Conservation (phyloP, 2,329 filamentous ascomycete genomes). For the Verticillium nubilum region DNA sequence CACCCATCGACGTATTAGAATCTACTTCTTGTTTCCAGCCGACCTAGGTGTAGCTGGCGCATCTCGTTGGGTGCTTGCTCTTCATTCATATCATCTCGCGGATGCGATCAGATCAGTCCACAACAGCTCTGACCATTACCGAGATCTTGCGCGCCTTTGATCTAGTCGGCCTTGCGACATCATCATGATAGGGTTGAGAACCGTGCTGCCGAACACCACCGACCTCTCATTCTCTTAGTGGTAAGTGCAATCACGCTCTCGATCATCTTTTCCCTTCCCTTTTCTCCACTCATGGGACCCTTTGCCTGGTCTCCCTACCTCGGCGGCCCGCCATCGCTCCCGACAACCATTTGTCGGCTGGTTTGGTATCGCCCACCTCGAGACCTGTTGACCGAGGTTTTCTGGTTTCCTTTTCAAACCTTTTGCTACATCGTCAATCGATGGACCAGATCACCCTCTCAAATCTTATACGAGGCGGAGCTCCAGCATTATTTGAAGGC, state of each 20-base stretch:
- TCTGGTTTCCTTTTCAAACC: too few relatives aligned
- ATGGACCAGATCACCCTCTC: too few relatives aligned
- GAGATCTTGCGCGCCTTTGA: not conserved
- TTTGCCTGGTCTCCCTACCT: not conserved
- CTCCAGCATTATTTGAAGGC: too few relatives aligned
- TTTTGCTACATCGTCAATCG: too few relatives aligned
- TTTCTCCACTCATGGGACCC: not conserved
- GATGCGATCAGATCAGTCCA: not conserved
- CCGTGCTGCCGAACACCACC: constrained; percentile 21
- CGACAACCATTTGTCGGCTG: too few relatives aligned
- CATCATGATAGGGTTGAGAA: constrained; percentile 36
- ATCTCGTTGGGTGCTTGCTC: not conserved
- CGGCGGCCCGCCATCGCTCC: too few relatives aligned
- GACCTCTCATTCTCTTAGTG: constrained; percentile 32
- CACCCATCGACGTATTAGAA: not conserved
- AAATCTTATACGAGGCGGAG: too few relatives aligned
- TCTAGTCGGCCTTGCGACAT: constrained; percentile 17
- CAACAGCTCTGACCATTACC: not conserved
- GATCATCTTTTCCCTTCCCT: not conserved
- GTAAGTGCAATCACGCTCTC: constrained; percentile 21
- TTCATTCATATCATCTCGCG: not conserved
- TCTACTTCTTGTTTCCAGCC: not conserved
- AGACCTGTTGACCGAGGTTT: too few relatives aligned
- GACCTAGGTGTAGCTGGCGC: not conserved
- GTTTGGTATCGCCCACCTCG: too few relatives aligned